Percentiles rank a stretch among this genome's conserved stretches.
phyloP scores from a whole-genome alignment of 1,139 yeast species.

The Hemisphaericaspora xylofermentans region DNA sequence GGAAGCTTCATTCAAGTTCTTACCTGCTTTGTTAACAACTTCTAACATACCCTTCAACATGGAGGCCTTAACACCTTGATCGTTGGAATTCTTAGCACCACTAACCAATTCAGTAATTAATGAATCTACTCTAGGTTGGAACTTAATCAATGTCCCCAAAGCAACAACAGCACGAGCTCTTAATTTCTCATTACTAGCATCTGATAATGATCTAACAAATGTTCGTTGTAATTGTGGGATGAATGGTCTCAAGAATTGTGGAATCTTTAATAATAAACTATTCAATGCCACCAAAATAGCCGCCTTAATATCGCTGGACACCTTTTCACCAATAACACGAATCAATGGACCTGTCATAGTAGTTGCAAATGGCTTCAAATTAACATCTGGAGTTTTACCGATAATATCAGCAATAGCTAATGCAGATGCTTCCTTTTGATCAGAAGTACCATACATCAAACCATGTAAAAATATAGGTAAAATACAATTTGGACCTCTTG shows the following conservation, averaged over 20 bases:
- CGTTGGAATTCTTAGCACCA: conserved; percentile 62
- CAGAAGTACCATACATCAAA: conserved; percentile 86
- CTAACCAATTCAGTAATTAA: conserved; percentile 78
- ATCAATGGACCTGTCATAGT: conserved; percentile 95
- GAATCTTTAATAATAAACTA: conserved; percentile 75
- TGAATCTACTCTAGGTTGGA: conserved; percentile 94
- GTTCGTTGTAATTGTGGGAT: conserved; percentile 97
- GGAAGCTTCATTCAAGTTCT: conserved; percentile 70
- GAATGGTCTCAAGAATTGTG: conserved; percentile 90
- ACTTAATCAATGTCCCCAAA: conserved; percentile 78
- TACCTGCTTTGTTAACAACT: conserved; percentile 79
- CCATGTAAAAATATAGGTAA: conserved; percentile 94
- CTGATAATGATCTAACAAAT: conserved; percentile 87
- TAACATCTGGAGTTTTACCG: conserved; percentile 78
- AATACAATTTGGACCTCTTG: conserved; percentile 85
- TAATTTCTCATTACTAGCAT: conserved; percentile 66
- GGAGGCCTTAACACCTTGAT: conserved; percentile 73
- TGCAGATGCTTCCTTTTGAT: conserved; percentile 84
- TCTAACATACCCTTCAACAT: conserved; percentile 85
- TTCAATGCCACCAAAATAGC: conserved; percentile 86
- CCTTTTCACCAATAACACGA: conserved; percentile 97
- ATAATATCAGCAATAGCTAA: conserved; percentile 86
- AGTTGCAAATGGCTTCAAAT: conserved; percentile 86
- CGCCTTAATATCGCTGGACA: conserved; percentile 84
- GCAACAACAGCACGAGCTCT: conserved; percentile 90